Percentiles rank a stretch among this genome's conserved stretches.
phyloP scores from a whole-genome alignment of 495 filamentous ascomycete genomes.

The Neurospora sp. region DNA sequence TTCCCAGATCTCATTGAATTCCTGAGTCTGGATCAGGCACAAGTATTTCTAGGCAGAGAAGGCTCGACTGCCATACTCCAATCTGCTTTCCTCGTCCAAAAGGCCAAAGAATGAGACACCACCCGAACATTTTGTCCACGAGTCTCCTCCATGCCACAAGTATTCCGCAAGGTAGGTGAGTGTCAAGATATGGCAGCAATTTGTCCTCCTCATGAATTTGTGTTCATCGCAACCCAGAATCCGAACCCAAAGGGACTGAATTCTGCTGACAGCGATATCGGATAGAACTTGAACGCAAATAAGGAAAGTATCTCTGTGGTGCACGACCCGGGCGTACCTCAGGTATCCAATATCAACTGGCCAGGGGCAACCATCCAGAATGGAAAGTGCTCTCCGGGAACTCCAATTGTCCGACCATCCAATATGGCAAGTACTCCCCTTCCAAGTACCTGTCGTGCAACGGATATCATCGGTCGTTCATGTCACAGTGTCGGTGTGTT shows the following conservation, averaged over 20 bases:
- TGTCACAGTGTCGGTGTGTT: neutral
- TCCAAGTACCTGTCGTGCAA: neutral
- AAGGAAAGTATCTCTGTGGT: neutral
- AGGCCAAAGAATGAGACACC: neutral
- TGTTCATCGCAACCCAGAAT: neutral
- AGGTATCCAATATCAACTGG: neutral
- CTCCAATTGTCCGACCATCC: neutral
- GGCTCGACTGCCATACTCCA: neutral
- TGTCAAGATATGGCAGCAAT: neutral
- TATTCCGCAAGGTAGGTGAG: neutral
- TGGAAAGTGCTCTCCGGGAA: neutral
- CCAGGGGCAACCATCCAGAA: neutral
- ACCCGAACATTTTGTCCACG: neutral
- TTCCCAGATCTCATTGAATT: neutral
- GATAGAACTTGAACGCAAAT: neutral
- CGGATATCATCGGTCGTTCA: neutral
- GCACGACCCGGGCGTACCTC: neutral
- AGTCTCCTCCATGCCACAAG: neutral
- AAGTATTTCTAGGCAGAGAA: neutral
- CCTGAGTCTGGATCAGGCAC: neutral
- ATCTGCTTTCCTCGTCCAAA: neutral
- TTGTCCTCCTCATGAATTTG: neutral
- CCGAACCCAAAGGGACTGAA: neutral
- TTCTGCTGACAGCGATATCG: neutral
- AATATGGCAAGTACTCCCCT: neutral